A percentile compares a stretch with the other conserved stretches of the same genome.
These are phyloP conservation scores for Dittrichia graveolens DNA, from an alignment of 129 eudicot genomes.

Conservation along the genomic window DNA sequence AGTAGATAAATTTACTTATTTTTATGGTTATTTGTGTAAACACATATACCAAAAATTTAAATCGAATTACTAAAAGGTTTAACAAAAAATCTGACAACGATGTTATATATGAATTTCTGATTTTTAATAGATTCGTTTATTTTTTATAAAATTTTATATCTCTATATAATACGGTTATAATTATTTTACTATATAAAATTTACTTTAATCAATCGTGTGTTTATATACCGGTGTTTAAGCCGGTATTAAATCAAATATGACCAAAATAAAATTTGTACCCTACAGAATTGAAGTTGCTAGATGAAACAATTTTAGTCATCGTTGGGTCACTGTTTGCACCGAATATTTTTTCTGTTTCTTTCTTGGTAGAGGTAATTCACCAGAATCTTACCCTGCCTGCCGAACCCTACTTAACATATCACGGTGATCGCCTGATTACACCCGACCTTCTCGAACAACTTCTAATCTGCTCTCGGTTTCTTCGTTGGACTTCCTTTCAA, in stretches of 20 bases:
- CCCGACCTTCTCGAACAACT: neutral
- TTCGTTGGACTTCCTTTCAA: neutral
- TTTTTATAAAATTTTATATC: too few species aligned
- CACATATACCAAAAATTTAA: too few species aligned
- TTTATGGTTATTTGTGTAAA: too few species aligned
- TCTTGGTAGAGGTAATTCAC: neutral
- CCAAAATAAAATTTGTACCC: neutral
- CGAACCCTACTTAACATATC: constrained; percentile 23
- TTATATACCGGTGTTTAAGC: too few species aligned
- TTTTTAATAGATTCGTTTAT: too few species aligned
- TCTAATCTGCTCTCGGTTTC: neutral
- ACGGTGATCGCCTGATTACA: constrained; percentile 4
- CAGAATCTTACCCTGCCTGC: neutral
- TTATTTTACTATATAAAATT: too few species aligned
- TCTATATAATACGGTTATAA: too few species aligned
- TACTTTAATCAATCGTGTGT: too few species aligned
- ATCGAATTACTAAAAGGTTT: too few species aligned
- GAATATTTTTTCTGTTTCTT: constrained; percentile 9
- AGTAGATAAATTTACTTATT: too few species aligned
- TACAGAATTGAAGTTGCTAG: constrained; percentile 13
- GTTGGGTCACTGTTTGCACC: neutral
- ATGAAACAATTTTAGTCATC: constrained; percentile 15
- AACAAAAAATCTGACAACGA: too few species aligned
- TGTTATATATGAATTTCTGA: too few species aligned
- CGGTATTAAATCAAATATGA: neutral